A percentile compares a stretch with the other conserved stretches of the same genome.
phyloP scores from a whole-genome alignment of 768 basidiomycete species.

The Punctularia strigosozonata region DNA sequence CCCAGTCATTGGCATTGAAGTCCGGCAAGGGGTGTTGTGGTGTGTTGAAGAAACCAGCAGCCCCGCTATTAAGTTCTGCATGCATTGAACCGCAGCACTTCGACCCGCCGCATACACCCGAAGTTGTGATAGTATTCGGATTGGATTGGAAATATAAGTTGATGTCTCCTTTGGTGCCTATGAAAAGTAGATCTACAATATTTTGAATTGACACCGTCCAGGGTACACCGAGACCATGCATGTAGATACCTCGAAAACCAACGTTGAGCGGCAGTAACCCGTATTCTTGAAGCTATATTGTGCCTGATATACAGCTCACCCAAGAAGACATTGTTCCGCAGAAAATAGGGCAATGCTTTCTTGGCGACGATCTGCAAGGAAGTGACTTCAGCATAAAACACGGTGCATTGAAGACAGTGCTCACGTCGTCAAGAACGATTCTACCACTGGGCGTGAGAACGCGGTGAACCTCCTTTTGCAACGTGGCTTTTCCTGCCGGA shows the following conservation, averaged over 20 bases:
- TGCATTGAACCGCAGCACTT: no score
- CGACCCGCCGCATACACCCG: constrained; percentile 1
- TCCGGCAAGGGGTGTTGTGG: constrained; percentile 1
- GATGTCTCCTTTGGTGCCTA: constrained; percentile 29
- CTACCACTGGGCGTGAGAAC: constrained; percentile 47
- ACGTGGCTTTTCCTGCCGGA: constrained; percentile 23
- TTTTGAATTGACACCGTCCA: background rate
- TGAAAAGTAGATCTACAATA: constrained; percentile 26
- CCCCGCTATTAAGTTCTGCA: no score
- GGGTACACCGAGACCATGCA: no score
- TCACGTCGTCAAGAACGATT: constrained; percentile 39
- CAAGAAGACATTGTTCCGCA: constrained; percentile 29
- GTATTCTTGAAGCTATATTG: constrained; percentile 28
- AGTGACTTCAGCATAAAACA: background rate
- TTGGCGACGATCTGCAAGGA: constrained; percentile 44
- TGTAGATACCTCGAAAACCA: background rate
- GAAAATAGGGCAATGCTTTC: constrained; percentile 27
- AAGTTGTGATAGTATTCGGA: background rate
- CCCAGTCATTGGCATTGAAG: constrained; percentile 32
- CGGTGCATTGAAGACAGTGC: constrained; percentile 6
- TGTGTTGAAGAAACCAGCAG: constrained; percentile 1
- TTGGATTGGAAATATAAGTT: constrained; percentile 20
- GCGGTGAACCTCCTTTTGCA: constrained; percentile 34
- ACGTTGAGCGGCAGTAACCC: constrained; percentile 1
- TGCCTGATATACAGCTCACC: constrained; percentile 36